Conservation (phyloP, 139 green algal species). For the Chlamydomonas sphaeroides region DNA sequence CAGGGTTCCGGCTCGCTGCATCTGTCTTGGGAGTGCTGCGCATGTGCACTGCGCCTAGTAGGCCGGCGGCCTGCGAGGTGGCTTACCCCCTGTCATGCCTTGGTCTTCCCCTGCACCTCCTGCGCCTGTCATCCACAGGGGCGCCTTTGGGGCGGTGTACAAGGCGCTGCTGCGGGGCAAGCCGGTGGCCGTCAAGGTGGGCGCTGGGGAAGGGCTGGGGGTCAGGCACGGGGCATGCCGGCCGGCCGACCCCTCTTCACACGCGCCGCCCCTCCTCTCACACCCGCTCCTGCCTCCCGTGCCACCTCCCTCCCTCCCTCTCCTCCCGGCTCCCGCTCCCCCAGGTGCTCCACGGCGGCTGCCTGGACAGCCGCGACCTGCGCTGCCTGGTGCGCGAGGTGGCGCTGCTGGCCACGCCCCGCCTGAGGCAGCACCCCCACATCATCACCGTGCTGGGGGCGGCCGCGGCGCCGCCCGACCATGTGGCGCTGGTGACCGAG, state of each 20-base stretch:
- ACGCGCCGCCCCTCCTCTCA: too few relatives aligned
- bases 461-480: neutral
- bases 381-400: conserved; percentile 12
- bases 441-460: conserved; percentile 15
- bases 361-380: conserved; percentile 10
- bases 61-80: too few relatives aligned
- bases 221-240: too few relatives aligned
- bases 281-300: neutral
- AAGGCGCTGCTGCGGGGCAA: neutral
- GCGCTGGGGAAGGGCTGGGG: neutral
- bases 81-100: neutral
- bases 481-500: conserved; percentile 31
- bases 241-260: neutral
- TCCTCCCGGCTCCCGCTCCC: neutral
- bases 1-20: too few relatives aligned
- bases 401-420: neutral
- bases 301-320: too few relatives aligned
- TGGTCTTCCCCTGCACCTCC: neutral
- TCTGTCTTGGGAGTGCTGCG: too few relatives aligned
- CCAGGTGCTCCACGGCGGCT: conserved; percentile 22
- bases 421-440: conserved; percentile 6
- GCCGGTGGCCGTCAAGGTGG: conserved; percentile 23
- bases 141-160: conserved; percentile 22
- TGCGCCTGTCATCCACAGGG: neutral
- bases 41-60: too few relatives aligned